These are phyloP conservation scores for Limonium bicolor DNA, from an alignment of 148 eudicot genomes.

Conservation along the genomic window DNA sequence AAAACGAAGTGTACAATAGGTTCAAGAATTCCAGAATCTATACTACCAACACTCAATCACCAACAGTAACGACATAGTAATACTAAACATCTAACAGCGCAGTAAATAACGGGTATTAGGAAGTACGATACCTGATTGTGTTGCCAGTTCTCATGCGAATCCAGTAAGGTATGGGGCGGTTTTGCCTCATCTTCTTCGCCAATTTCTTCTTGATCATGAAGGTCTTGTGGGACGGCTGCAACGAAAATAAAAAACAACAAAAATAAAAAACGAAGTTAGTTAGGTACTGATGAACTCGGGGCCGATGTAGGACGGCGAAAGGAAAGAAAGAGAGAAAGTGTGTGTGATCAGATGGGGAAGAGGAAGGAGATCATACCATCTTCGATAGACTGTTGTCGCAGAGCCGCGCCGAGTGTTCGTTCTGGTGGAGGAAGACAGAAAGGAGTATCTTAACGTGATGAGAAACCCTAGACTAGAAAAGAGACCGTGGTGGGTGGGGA, in stretches of 20 bases:
- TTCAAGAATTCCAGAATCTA: background rate
- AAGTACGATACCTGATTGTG: background rate
- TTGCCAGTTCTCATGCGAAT: slow-evolving; percentile 6
- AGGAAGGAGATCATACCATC: background rate
- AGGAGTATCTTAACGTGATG: too few relatives aligned
- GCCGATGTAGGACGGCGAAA: too few relatives aligned
- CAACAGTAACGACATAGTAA: too few relatives aligned
- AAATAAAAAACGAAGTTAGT: background rate
- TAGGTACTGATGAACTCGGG: too few relatives aligned
- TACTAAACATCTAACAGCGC: background rate
- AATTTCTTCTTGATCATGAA: slow-evolving; percentile 7
- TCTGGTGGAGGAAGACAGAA: background rate
- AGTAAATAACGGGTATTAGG: background rate
- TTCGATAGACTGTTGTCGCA: background rate
- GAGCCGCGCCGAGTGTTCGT: background rate
- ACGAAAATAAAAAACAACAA: background rate
- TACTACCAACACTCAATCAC: background rate
- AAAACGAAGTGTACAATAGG: background rate
- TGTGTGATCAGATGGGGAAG: background rate
- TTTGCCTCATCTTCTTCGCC: slow-evolving; percentile 6
- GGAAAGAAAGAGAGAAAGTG: background rate
- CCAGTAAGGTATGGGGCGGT: slow-evolving; percentile 6
- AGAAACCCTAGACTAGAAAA: slow-evolving; percentile 2
- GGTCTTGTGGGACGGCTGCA: slow-evolving; percentile 6
- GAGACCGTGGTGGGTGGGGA: too few relatives aligned